These are phyloP conservation scores for Kodamaea ohmeri DNA, from an alignment of 1,139 yeast genomes.

Conservation along the genomic window DNA sequence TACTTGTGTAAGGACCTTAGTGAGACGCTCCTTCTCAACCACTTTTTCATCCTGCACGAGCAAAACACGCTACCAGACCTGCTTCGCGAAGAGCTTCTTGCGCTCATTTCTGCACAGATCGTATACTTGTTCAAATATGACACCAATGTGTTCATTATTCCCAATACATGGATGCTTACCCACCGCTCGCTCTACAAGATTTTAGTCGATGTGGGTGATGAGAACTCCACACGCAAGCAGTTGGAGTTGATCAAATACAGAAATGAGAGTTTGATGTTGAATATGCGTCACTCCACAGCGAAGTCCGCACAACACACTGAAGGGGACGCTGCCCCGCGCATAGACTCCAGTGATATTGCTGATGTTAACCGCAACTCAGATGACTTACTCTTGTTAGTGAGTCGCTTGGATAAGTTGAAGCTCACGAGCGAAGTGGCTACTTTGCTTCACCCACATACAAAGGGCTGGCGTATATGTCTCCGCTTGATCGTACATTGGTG, in stretches of 20 bases:
- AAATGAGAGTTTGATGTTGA: constrained; percentile 69
- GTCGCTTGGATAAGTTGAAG: constrained; percentile 33
- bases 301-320: not conserved
- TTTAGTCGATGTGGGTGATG: constrained; percentile 23
- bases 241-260: constrained; percentile 62
- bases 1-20: constrained; percentile 59
- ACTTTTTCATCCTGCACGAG: constrained; percentile 29
- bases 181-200: constrained; percentile 44
- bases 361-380: constrained; percentile 31
- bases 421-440: constrained; percentile 32
- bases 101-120: constrained; percentile 33
- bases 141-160: constrained; percentile 74
- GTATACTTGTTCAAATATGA: constrained; percentile 53
- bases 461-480: constrained; percentile 41
- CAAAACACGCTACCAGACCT: constrained; percentile 8
- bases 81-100: constrained; percentile 24
- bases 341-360: constrained; percentile 10
- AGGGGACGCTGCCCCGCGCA: not conserved
- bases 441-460: constrained; percentile 26
- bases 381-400: constrained; percentile 33
- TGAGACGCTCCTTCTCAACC: constrained; percentile 49
- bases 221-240: constrained; percentile 33
- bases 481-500: constrained; percentile 49
- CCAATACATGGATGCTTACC: constrained; percentile 66
- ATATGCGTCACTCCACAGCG: constrained; percentile 24